Conservation (phyloP, 1,284 basidiomycete genomes). For the Rhizoctonia solani region DNA sequence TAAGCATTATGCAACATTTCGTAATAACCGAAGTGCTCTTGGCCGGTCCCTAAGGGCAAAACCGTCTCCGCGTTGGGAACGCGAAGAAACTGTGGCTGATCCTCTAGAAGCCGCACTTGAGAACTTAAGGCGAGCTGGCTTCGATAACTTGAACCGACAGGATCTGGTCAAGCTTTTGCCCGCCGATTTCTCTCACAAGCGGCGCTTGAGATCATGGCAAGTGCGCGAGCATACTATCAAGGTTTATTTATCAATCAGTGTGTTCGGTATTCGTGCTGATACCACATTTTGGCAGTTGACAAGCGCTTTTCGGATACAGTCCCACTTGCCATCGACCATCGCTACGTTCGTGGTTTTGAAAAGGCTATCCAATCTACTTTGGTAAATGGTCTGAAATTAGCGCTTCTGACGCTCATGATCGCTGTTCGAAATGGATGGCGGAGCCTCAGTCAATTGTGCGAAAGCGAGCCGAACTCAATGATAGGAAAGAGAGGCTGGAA, state of each 20-base stretch:
- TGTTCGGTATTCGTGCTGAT: background rate
- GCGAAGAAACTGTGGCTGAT: background rate
- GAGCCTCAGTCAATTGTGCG: constrained; percentile 51
- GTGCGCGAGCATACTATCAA: constrained; percentile 39
- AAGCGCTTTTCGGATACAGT: constrained; percentile 47
- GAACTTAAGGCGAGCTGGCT: constrained; percentile 8
- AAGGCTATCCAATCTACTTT: constrained; percentile 48
- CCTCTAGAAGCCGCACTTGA: constrained; percentile 8
- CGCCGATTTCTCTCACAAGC: constrained; percentile 33
- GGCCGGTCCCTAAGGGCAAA: background rate
- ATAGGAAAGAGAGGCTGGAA: constrained; percentile 45
- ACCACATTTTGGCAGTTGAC: background rate
- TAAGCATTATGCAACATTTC: constrained; percentile 2
- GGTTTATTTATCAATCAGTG: background rate
- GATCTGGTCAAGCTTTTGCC: constrained; percentile 37
- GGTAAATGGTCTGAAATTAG: constrained; percentile 51
- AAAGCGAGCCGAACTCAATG: constrained; percentile 47
- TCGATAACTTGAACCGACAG: constrained; percentile 13
- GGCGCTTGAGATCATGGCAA: constrained; percentile 39
- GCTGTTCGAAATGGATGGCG: constrained; percentile 50
- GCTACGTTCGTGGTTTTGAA: constrained; percentile 50
- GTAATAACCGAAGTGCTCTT: background rate
- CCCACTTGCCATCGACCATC: constrained; percentile 53
- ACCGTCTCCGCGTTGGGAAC: background rate
- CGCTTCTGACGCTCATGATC: constrained; percentile 45